phyloP scores from a whole-genome alignment of 306 rosid species.

The Hylodesmum podocarpum region DNA sequence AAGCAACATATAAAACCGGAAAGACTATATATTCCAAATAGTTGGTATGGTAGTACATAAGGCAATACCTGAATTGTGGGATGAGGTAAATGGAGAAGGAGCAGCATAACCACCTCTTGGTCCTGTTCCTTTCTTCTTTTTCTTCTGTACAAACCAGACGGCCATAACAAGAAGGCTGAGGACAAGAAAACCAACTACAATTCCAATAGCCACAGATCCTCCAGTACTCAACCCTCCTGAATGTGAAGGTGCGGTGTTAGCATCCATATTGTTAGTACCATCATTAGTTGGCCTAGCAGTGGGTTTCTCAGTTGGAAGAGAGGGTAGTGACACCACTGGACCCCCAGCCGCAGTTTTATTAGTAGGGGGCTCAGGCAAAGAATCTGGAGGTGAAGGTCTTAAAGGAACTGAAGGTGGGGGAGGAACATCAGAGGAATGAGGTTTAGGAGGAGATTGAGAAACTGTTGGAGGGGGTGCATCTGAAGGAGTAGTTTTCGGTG shows the following conservation, averaged over 20 bases:
- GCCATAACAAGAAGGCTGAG: slow-evolving; percentile 70
- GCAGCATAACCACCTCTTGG: slow-evolving; percentile 41
- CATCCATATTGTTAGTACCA: slow-evolving; percentile 23
- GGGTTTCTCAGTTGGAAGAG: slow-evolving; percentile 58
- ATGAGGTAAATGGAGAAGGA: slow-evolving; percentile 85
- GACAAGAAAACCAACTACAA: slow-evolving; percentile 60
- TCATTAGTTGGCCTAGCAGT: slow-evolving; percentile 50
- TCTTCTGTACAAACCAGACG: slow-evolving; percentile 61
- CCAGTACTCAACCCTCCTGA: slow-evolving; percentile 50
- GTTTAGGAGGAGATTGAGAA: slow-evolving; percentile 54
- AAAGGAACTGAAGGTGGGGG: slow-evolving; percentile 62
- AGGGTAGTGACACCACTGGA: slow-evolving; percentile 34
- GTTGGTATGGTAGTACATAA: background rate
- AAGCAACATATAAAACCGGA: slow-evolving; percentile 26
- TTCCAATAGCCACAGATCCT: slow-evolving; percentile 61
- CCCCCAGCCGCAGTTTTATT: slow-evolving; percentile 35
- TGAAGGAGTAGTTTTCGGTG: slow-evolving; percentile 51
- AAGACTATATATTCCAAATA: slow-evolving; percentile 9
- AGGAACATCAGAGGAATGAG: slow-evolving; percentile 35
- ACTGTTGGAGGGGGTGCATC: slow-evolving; percentile 53
- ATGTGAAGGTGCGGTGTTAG: slow-evolving; percentile 30
- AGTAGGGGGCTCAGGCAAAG: slow-evolving; percentile 45
- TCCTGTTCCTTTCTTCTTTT: slow-evolving; percentile 53
- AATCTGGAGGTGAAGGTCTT: slow-evolving; percentile 53
- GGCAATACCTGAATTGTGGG: slow-evolving; percentile 88